Evolutionary conservation across 1,139 yeast genomes (phyloP).

Genomic region (Kurtzmaniella quercitrusa): DNA sequence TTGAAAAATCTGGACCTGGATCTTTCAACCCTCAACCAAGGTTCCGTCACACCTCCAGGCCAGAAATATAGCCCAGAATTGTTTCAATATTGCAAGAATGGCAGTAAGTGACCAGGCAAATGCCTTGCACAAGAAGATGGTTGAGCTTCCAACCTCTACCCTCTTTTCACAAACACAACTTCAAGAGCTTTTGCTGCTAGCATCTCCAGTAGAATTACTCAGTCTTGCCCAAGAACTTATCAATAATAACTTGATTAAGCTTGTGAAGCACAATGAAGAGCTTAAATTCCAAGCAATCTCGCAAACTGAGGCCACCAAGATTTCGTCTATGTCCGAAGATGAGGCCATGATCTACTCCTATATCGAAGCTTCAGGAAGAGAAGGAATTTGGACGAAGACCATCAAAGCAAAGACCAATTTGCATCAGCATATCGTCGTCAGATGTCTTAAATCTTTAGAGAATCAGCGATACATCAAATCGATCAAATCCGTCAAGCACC

Average conservation of each 20-base stretch:
- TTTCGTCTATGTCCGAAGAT: constrained; percentile 74
- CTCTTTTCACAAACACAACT: constrained; percentile 60
- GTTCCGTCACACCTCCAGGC: too few relatives aligned
- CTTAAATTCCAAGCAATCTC: constrained; percentile 72
- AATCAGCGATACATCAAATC: constrained; percentile 81
- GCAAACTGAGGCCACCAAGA: constrained; percentile 62
- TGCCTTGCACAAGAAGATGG: constrained; percentile 58
- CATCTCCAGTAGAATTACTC: constrained; percentile 47
- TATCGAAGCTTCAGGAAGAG: constrained; percentile 90
- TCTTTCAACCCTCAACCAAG: too few relatives aligned
- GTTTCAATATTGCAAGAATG: constrained; percentile 8
- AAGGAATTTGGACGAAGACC: constrained; percentile 95
- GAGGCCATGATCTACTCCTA: constrained; percentile 90
- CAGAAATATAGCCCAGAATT: background rate
- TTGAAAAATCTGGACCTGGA: too few relatives aligned
- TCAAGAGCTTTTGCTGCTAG: constrained; percentile 34
- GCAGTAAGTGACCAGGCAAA: constrained; percentile 47
- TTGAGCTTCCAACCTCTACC: constrained; percentile 40
- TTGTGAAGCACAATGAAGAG: constrained; percentile 60
- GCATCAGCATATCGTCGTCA: constrained; percentile 86
- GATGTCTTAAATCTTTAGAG: constrained; percentile 83
- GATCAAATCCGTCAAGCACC: constrained; percentile 88
- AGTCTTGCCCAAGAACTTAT: constrained; percentile 62
- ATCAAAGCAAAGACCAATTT: constrained; percentile 86
- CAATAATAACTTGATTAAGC: constrained; percentile 61